A percentile compares a stretch with the other conserved stretches of the same genome.
These are phyloP conservation scores for Calvatia gigantea DNA, from an alignment of 768 basidiomycete species.

Conservation along the genomic window DNA sequence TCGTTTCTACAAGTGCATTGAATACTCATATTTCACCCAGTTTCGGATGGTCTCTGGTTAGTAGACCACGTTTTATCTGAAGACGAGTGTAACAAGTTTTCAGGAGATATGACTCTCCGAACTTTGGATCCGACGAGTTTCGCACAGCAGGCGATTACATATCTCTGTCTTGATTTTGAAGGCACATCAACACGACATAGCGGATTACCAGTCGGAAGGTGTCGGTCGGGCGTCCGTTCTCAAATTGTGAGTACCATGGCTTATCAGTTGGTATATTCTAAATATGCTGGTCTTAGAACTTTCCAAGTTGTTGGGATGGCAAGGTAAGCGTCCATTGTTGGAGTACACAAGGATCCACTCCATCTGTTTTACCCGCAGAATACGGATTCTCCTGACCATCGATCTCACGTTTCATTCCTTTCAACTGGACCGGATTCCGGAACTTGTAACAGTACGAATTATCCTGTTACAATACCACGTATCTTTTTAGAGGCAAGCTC, in stretches of 20 bases:
- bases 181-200: conserved; percentile 27
- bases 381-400: conserved; percentile 35
- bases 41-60: conserved; percentile 38
- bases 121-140: conserved; percentile 27
- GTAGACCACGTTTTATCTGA: background rate
- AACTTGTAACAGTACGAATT: conserved; percentile 31
- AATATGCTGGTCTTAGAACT: conserved; percentile 15
- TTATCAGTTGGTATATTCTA: background rate
- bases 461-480: conserved; percentile 36
- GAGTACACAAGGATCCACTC: background rate
- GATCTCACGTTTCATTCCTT: conserved; percentile 35
- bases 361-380: conserved; percentile 22
- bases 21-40: conserved; percentile 16
- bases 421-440: conserved; percentile 39
- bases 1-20: background rate
- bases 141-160: conserved; percentile 34
- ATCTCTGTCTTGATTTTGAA: conserved; percentile 38
- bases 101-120: conserved; percentile 31
- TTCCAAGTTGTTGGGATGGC: conserved; percentile 36
- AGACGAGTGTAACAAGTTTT: background rate
- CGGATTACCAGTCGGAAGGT: conserved; percentile 25
- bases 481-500: conserved; percentile 37
- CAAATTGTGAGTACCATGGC: conserved; percentile 26
- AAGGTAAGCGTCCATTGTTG: conserved; percentile 14
- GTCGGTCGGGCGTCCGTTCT: conserved; percentile 34